These are phyloP conservation scores for Ogataea haglerorum DNA, from an alignment of 805 yeast species.

Conservation along the genomic window DNA sequence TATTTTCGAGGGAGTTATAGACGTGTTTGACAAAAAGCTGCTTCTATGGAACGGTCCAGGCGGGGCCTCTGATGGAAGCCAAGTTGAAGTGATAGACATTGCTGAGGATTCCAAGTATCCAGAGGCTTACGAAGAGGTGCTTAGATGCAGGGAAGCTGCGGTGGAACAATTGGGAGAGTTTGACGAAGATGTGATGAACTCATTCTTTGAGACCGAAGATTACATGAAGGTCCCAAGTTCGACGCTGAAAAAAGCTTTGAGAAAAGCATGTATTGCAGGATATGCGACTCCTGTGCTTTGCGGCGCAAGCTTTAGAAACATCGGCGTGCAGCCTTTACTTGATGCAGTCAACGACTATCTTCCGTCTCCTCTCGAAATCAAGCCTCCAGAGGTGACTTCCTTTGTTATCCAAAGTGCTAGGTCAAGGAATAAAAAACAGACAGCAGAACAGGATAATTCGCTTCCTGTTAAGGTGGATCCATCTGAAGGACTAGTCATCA, in stretches of 20 bases:
- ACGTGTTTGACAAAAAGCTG: constrained; percentile 61
- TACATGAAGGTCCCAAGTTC: constrained; percentile 60
- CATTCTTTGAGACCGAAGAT: constrained; percentile 72
- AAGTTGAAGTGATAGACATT: constrained; percentile 46
- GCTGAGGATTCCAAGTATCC: constrained; percentile 30
- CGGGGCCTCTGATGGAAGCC: constrained; percentile 43
- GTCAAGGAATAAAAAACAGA: constrained; percentile 16
- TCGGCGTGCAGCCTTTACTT: constrained; percentile 91
- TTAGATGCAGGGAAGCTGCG: constrained; percentile 63
- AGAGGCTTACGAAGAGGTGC: constrained; percentile 45
- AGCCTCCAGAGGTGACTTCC: constrained; percentile 48
- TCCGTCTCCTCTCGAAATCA: constrained; percentile 75
- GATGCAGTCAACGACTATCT: constrained; percentile 77
- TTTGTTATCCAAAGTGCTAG: constrained; percentile 17
- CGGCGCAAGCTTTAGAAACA: constrained; percentile 88
- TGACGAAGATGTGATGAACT: constrained; percentile 74
- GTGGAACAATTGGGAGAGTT: constrained; percentile 81
- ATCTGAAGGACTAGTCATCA: constrained; percentile 47
- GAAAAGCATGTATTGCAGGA: constrained; percentile 56
- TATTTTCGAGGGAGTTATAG: constrained; percentile 68
- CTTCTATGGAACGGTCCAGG: constrained; percentile 43
- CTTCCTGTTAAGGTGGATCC: constrained; percentile 39
- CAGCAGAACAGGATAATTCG: constrained; percentile 10
- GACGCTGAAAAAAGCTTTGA: constrained; percentile 56
- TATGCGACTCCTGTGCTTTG: constrained; percentile 77